Evolutionary conservation across 2,329 filamentous ascomycete genomes (phyloP).

Genomic region (Amauroascus verrucosus): DNA sequence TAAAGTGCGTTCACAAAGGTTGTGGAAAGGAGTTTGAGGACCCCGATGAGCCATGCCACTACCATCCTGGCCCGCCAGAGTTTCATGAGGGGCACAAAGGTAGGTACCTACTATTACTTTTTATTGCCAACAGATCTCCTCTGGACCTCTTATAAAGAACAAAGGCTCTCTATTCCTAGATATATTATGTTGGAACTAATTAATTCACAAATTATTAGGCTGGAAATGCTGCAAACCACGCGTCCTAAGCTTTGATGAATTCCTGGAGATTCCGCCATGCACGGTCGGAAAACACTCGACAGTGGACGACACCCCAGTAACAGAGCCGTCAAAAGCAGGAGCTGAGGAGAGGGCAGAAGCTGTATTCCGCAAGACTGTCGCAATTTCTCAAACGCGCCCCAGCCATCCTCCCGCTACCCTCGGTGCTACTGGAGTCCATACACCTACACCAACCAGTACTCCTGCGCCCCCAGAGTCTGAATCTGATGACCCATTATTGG

Average conservation of each 20-base stretch:
- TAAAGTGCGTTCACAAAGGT: conserved; percentile 90
- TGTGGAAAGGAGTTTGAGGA: conserved; percentile 84
- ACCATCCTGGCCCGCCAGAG: conserved; percentile 85
- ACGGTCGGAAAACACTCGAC: conserved; percentile 87
- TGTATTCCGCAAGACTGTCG: conserved; percentile 19
- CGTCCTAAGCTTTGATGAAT: conserved; percentile 95
- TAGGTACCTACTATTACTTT: conserved; percentile 38
- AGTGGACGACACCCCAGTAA: conserved; percentile 58
- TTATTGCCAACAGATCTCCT: background rate
- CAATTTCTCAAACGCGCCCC: conserved; percentile 15
- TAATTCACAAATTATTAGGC: conserved; percentile 43
- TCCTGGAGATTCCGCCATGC: conserved; percentile 84
- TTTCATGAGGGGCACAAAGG: conserved; percentile 99
- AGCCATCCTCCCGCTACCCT: conserved; percentile 25
- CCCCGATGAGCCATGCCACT: conserved; percentile 70
- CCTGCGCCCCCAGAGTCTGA: conserved; percentile 65
- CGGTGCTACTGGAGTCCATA: conserved; percentile 24
- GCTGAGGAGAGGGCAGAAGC: conserved; percentile 12
- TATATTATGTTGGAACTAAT: too few relatives aligned
- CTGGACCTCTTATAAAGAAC: background rate
- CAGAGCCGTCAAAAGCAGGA: conserved; percentile 33
- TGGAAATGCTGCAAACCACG: conserved; percentile 99
- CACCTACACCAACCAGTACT: conserved; percentile 27
- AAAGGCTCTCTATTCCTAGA: too few relatives aligned
- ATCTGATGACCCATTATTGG: conserved; percentile 67